Evolutionary conservation across 2,329 filamentous ascomycete genomes (phyloP), one percentile per base, ranked within the genome.

Genomic region (Parastagonospora avenae): DNA sequence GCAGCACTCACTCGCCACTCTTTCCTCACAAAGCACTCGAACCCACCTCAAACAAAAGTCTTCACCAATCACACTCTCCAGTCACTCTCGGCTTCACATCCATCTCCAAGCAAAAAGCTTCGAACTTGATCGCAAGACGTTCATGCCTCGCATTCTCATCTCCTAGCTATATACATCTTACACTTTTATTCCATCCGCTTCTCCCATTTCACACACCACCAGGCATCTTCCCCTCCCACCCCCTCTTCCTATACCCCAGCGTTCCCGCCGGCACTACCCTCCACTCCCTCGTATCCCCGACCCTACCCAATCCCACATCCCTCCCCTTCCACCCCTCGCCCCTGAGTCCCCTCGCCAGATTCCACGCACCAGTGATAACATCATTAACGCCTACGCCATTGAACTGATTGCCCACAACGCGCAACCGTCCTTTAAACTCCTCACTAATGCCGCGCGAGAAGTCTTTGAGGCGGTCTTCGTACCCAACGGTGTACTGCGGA

Each of bases 401-500:
- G 56, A 77, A 77, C 64, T 77, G 79, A 46, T 70, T 79, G 0
- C 78, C 78, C 0, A 77, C 78, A 8, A 94, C 86, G 51, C 85
- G 81, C 27, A 96, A 76, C 10, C 81, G 78, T 11, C 87, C 85
- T 8, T 79, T 71, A 69, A 87, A 95, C 3, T 76, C 53, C 29
- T 74, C 67, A 4, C 91, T 78, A 45, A 86, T 78, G 2, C 74
- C 63, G 62, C 87, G 80, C 1, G 86, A 82, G 31, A 64, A 65
- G 2, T 71, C 68, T 16, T 74, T 75, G 77, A 95, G 84, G 52
- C 83, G 81, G 8, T 77, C 72, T 24, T 83, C 74, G 73, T 97
- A 93, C 31, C 91, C 91, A 1, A 96, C 86, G 0, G 81, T 83
- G 72, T 96, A 95, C 75, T 99, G 94, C 9, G 94, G 93, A 59